Base-by-base conservation (phyloP, 495 filamentous ascomycete species). In the Chaetomium cochliodes region DNA sequence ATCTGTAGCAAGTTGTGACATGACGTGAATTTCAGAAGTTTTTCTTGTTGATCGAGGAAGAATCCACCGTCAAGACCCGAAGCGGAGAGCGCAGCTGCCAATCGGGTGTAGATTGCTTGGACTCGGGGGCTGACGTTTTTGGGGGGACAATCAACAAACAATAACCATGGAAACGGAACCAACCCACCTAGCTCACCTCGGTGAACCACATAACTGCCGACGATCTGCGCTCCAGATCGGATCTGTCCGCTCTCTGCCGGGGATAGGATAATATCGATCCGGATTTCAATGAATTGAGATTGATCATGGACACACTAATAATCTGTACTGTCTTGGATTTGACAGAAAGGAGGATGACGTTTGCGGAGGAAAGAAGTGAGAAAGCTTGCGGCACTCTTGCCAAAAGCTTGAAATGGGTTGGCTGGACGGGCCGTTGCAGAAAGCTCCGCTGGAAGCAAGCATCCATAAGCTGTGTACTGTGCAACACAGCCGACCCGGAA, bases 91-190 rank as follows among this genome's bases (percentile, higher is more conserved):
- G 20, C 25, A 42, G 37, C 47, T 54, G 51, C 60, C 54, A 68
- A 65, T 67, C 56, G 55, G 61, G 51, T 64, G 57, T n/a, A 54
- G 69, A 57, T 51, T 22, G 28, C 55, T 16, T 4, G 11, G 42
- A 46, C 30, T 18, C 16, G 41, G 58, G 46, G 61, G 59, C 46
- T 60, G 66, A 63, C 53, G 56, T 37, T 68, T 59, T 15, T 2
- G 59, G 58, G 56, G 33, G 13, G 44, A 63, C 65, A 65, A 60
- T 72, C 67, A 72, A 69, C 65, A 69, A 72, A 72, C 54, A 67
- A 64, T 58, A 63, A 26, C 64, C 58, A 52, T 28, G 69, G 63
- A 42, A 63, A 56, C 57, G 51, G 44, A 28, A 5, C 42, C 18
- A 59, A 58, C 60, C 52, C 53, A 67, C 65, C 57, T 57, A 28